phyloP scores from a whole-genome alignment of 257 asterid genomes.

The Anisodus acutangulus region DNA sequence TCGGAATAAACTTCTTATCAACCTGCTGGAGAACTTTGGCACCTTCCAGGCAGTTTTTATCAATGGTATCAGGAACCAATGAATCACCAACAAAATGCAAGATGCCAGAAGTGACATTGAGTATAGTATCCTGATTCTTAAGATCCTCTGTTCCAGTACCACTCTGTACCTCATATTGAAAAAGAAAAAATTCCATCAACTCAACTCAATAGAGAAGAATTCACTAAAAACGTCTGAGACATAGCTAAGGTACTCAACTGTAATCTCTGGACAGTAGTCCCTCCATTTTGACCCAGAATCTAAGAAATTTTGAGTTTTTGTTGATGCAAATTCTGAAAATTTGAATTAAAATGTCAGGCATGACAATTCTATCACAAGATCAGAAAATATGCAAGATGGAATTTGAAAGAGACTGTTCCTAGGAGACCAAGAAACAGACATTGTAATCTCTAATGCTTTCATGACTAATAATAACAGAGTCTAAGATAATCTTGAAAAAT shows the following conservation, averaged over 20 bases:
- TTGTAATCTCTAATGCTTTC: background rate
- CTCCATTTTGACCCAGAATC: constrained; percentile 61
- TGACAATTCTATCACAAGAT: constrained; percentile 15
- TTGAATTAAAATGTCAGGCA: background rate
- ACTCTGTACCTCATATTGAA: constrained; percentile 48
- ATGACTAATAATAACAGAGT: background rate
- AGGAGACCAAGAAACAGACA: background rate
- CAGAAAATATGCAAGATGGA: constrained; percentile 5
- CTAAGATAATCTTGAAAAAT: background rate
- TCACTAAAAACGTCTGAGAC: constrained; percentile 35
- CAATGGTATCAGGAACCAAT: constrained; percentile 76
- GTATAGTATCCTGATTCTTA: constrained; percentile 58
- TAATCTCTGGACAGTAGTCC: constrained; percentile 41
- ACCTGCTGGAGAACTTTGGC: constrained; percentile 91
- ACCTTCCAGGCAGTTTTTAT: constrained; percentile 66
- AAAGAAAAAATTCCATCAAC: constrained; percentile 31
- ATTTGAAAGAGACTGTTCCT: constrained; percentile 21
- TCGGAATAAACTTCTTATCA: constrained; percentile 92
- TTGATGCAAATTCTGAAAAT: constrained; percentile 48
- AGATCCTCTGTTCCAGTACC: constrained; percentile 36
- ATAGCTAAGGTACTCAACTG: constrained; percentile 51
- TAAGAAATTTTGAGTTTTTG: constrained; percentile 44
- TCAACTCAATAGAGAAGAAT: constrained; percentile 20
- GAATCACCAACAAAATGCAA: constrained; percentile 66
- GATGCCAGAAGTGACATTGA: constrained; percentile 68